Percentiles rank a stretch among this genome's conserved stretches.
Evolutionary conservation across 208 protist genomes (phyloP).

Genomic region (Kentomonas sorsogonicus): DNA sequence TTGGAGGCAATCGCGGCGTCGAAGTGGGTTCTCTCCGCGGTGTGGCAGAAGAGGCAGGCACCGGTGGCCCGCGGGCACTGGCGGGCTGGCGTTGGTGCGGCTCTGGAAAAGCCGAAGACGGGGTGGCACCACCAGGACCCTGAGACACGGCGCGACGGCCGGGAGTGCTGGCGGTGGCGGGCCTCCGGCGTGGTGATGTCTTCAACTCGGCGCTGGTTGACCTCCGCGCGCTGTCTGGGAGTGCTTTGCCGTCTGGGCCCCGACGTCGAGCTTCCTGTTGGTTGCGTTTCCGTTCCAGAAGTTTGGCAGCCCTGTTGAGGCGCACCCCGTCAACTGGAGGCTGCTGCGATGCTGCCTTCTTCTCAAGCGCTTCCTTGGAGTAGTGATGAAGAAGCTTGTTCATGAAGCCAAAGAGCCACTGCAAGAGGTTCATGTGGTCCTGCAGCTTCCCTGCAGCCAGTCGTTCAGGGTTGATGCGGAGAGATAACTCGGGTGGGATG

Average conservation of each 20-base stretch:
- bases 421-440: slow-evolving; percentile 70
- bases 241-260: neutral
- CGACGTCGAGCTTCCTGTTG: neutral
- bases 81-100: too few relatives aligned
- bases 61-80: neutral
- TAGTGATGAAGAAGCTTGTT: slow-evolving; percentile 60
- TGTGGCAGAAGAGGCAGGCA: neutral
- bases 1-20: too few relatives aligned
- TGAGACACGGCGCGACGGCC: neutral
- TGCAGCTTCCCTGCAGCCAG: slow-evolving; percentile 72
- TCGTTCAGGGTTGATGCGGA: slow-evolving; percentile 48
- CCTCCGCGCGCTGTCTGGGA: neutral
- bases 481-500: slow-evolving; percentile 39
- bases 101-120: neutral
- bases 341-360: slow-evolving; percentile 13
- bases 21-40: neutral
- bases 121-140: neutral
- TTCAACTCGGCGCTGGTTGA: too few relatives aligned
- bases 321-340: slow-evolving; percentile 46
- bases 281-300: slow-evolving; percentile 12
- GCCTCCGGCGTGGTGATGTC: too few relatives aligned
- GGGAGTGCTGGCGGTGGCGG: too few relatives aligned
- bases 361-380: slow-evolving; percentile 47
- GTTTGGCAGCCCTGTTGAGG: slow-evolving; percentile 29
- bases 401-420: slow-evolving; percentile 79